phyloP scores from a whole-genome alignment of 805 yeast genomes.

The Yarrowia yakushimensis region DNA sequence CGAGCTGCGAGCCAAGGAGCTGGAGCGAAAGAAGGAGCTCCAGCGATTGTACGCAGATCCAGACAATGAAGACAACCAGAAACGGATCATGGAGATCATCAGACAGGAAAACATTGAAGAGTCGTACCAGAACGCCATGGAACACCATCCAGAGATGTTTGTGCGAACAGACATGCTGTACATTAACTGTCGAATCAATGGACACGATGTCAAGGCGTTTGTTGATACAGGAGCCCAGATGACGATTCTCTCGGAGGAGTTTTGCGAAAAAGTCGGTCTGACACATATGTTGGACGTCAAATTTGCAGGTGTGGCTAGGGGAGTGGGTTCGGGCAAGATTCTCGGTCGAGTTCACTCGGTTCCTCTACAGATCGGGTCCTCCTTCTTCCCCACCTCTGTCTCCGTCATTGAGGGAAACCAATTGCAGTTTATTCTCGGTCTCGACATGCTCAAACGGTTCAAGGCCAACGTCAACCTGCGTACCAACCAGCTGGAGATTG shows the following conservation, averaged over 20 bases:
- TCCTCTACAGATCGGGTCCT: constrained; percentile 71
- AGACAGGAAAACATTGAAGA: constrained; percentile 74
- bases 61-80: constrained; percentile 66
- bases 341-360: constrained; percentile 86
- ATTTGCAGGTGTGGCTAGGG: constrained; percentile 77
- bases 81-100: constrained; percentile 60
- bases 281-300: constrained; percentile 72
- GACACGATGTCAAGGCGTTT: constrained; percentile 79
- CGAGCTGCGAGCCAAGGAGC: constrained; percentile 35
- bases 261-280: constrained; percentile 72
- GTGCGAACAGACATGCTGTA: constrained; percentile 80
- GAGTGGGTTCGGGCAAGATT: constrained; percentile 81
- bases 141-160: constrained; percentile 86
- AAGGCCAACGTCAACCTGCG: constrained; percentile 76
- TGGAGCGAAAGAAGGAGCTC: constrained; percentile 48
- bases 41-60: constrained; percentile 57
- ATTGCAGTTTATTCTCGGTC: constrained; percentile 72
- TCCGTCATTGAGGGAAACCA: constrained; percentile 58
- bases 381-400: constrained; percentile 62
- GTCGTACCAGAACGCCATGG: constrained; percentile 74
- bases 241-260: constrained; percentile 71
- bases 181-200: constrained; percentile 73
- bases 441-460: constrained; percentile 86
- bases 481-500: constrained; percentile 61
- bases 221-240: constrained; percentile 96